Evolutionary conservation across 2,329 filamentous ascomycete species (phyloP).

Genomic region (Verticillium nonalfalfae): DNA sequence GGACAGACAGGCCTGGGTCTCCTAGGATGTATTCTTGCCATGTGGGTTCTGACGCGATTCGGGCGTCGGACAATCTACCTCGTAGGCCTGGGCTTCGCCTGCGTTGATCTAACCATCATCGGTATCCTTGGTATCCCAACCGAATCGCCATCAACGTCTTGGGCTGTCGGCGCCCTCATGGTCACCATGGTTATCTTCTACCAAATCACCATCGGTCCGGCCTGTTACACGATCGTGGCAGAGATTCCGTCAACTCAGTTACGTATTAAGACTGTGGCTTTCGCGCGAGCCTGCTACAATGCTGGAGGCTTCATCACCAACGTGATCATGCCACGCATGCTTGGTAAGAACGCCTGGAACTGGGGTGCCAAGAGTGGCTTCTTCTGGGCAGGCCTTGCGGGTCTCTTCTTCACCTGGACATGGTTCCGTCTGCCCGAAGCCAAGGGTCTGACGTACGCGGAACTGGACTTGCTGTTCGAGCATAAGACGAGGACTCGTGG

Average conservation of each 20-base stretch:
- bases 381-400: constrained; percentile 26
- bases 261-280: constrained; percentile 23
- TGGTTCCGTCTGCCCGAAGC: constrained; percentile 34
- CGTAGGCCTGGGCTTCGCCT: constrained; percentile 26
- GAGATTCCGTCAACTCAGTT: constrained; percentile 26
- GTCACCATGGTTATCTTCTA: constrained; percentile 19
- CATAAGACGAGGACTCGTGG: constrained; percentile 3
- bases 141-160: constrained; percentile 12
- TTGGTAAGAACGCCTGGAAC: constrained; percentile 13
- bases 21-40: constrained; percentile 33
- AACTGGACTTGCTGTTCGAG: constrained; percentile 23
- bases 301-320: constrained; percentile 16
- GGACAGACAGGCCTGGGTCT: constrained; percentile 26
- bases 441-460: constrained; percentile 18
- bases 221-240: constrained; percentile 24
- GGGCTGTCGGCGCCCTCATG: constrained; percentile 23
- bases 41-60: constrained; percentile 30
- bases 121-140: constrained; percentile 17
- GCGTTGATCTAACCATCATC: constrained; percentile 26
- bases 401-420: constrained; percentile 33
- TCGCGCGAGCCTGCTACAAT: constrained; percentile 23
- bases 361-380: constrained; percentile 28
- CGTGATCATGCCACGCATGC: constrained; percentile 6
- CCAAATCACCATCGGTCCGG: constrained; percentile 25
- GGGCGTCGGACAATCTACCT: constrained; percentile 33